These are phyloP conservation scores for Arthroderma sp. DNA, from an alignment of 2,329 filamentous ascomycete species.

Conservation along the genomic window DNA sequence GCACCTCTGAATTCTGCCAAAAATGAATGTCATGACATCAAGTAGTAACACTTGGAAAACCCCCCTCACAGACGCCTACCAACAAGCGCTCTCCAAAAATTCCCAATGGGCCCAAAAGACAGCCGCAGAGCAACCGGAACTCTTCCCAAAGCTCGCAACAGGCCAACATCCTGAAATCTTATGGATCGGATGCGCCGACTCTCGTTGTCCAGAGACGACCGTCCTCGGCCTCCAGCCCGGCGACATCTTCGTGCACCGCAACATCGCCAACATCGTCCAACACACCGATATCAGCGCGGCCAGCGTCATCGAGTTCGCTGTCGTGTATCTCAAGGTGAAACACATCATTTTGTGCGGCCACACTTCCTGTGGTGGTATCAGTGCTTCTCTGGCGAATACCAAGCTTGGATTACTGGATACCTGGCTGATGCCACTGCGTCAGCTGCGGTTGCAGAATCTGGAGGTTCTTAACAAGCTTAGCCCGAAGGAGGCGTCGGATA, in stretches of 20 bases:
- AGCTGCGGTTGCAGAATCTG: constrained; percentile 41
- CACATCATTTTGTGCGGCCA: constrained; percentile 51
- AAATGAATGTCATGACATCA: too few relatives aligned
- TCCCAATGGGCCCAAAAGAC: constrained; percentile 56
- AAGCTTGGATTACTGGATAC: constrained; percentile 48
- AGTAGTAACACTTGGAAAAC: background rate
- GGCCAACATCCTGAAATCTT: constrained; percentile 53
- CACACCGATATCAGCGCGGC: constrained; percentile 61
- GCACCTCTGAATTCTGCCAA: too few relatives aligned
- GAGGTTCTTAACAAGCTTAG: constrained; percentile 36
- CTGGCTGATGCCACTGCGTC: constrained; percentile 46
- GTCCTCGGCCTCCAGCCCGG: constrained; percentile 66
- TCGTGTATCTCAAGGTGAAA: constrained; percentile 54
- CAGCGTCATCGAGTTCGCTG: constrained; percentile 67
- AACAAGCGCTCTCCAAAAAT: constrained; percentile 54
- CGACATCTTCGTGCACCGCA: constrained; percentile 79
- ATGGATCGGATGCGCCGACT: constrained; percentile 82
- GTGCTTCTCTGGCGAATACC: constrained; percentile 41
- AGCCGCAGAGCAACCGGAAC: constrained; percentile 51
- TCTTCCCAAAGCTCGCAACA: constrained; percentile 54
- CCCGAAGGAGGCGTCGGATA: constrained; percentile 39
- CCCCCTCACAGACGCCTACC: constrained; percentile 42
- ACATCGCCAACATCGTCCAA: constrained; percentile 74
- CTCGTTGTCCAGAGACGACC: constrained; percentile 70
- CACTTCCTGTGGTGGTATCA: constrained; percentile 47